Percentiles rank a stretch among this genome's conserved stretches.
These are phyloP conservation scores for Kickxella alabastrina DNA, from an alignment of 192 early-diverging fungal genomes.

Conservation along the genomic window DNA sequence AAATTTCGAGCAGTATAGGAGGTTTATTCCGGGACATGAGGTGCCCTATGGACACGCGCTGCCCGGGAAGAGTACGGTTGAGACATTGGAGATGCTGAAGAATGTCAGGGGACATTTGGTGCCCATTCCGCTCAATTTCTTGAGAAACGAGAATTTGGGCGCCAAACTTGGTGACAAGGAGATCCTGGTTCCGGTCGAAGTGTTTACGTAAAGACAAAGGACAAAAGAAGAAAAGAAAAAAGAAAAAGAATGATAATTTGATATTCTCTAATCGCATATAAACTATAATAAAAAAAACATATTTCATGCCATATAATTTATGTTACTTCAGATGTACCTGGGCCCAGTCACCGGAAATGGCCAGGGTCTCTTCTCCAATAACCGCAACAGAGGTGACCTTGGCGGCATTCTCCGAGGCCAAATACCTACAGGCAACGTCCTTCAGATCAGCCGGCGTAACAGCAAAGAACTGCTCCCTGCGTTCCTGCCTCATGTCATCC, in stretches of 20 bases:
- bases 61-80: conserved; percentile 10
- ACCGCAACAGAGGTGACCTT: conserved; percentile 29
- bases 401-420: conserved; percentile 19
- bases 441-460: conserved; percentile 67
- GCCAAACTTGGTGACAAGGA: conserved; percentile 50
- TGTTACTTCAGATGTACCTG: conserved; percentile 20
- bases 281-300: too few species aligned
- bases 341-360: conserved; percentile 37
- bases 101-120: conserved; percentile 48
- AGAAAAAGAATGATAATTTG: background rate
- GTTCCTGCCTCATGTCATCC: conserved; percentile 81
- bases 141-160: conserved; percentile 48
- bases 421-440: conserved; percentile 66
- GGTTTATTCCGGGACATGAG: conserved; percentile 44
- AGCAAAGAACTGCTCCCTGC: conserved; percentile 71
- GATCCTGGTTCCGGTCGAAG: conserved; percentile 46
- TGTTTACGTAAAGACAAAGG: conserved; percentile 28
- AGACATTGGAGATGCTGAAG: conserved; percentile 34
- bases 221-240: background rate
- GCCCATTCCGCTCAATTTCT: conserved; percentile 49
- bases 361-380: conserved; percentile 43
- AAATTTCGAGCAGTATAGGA: conserved; percentile 56
- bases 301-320: too few species aligned
- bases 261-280: too few species aligned
- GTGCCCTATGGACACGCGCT: conserved; percentile 46